Evolutionary conservation across 257 asterid species (phyloP), one percentile per base, ranked within the genome.

Genomic region (Ligustrum vulgare): DNA sequence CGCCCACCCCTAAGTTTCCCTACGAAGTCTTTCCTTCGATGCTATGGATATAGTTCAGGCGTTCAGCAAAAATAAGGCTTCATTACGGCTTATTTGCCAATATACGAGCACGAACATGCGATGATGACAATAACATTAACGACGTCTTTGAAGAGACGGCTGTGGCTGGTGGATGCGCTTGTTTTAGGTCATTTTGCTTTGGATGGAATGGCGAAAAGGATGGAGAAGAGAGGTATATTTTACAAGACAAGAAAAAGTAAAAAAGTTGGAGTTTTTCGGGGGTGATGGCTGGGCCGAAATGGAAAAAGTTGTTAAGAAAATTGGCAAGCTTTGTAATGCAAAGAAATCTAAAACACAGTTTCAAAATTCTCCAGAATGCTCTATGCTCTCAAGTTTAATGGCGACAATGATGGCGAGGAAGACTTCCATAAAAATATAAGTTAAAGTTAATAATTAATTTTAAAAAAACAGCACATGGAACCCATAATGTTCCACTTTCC

Each of bases 271-370:
- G 56, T 20, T 68, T 68, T 8, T 81, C 86, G 4, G 86, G 81
- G 82, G 39, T 84, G 9, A 72, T 76, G 2, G 80, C 82, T 0
- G 84, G 84, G 8, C 86, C 88, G 2, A 84, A 79, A 20, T 79
- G 86, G 82, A 81, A 82, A 83, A 83, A 81, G 22, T 62, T 84
- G 11, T 8, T 84, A 0, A 73, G 86, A 79, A 76, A 69, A 72
- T 82, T 9, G 89, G 89, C 5, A 70, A 23, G n/a, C 33, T 81
- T 69, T 64, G 65, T 8, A 79, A 82, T 4, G 45, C 70, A n/a
- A 80, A 76, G 82, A 84, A 67, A 70, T 70, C 75, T 4, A 65
- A 23, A 39, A 45, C 13, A 13, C 64, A 51, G 37, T 71, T 71
- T 18, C 67, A 51, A 31, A 49, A 47, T 16, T 71, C 75, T 49